Conservation (phyloP, 176 grass and related monocot species). For the Hyparrhenia diplandra region DNA sequence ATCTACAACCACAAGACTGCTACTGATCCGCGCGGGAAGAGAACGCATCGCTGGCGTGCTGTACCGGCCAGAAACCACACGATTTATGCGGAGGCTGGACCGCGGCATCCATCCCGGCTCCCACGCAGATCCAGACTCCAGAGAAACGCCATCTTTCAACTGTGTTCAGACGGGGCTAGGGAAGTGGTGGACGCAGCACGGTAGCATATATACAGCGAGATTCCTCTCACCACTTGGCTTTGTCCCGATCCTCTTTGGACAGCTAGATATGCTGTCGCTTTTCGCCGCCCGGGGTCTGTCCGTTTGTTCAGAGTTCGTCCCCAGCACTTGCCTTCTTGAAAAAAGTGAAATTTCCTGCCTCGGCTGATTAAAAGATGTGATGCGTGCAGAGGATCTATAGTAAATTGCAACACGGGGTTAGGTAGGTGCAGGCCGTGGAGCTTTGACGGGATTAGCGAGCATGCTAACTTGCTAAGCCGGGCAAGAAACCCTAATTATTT, state of each 20-base stretch:
- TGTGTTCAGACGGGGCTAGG: background rate
- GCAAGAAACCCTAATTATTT: too few relatives aligned
- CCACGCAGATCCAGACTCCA: background rate
- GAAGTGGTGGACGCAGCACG: background rate
- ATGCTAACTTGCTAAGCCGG: too few relatives aligned
- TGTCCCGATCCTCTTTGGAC: background rate
- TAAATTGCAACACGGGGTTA: background rate
- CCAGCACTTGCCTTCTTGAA: background rate
- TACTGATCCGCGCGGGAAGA: background rate
- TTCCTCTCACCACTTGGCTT: conserved; percentile 25
- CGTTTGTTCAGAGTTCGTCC: background rate
- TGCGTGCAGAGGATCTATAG: background rate
- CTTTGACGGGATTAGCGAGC: too few relatives aligned
- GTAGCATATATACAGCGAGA: background rate
- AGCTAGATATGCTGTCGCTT: background rate
- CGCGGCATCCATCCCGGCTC: background rate
- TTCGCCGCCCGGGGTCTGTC: background rate
- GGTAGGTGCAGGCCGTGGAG: background rate
- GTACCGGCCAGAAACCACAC: background rate
- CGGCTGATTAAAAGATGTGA: background rate
- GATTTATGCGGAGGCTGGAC: background rate
- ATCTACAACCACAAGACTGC: background rate
- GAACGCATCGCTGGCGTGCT: background rate
- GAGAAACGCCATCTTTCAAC: background rate
- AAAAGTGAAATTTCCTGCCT: background rate